Evolutionary conservation across 2,329 filamentous ascomycete species (phyloP).

Genomic region (Aspergillus sojae): DNA sequence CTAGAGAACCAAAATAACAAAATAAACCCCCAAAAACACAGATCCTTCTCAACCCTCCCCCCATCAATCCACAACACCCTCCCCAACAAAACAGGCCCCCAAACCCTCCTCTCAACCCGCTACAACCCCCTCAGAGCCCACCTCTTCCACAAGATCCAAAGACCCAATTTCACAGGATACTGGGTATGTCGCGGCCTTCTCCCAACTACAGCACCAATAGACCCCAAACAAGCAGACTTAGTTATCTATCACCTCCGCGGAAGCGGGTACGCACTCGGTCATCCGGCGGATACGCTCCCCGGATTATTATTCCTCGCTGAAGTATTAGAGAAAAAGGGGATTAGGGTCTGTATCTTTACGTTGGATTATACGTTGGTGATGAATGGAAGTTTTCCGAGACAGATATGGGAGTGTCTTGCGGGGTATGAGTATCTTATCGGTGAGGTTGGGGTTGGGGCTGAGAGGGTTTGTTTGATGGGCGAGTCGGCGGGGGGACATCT

Average conservation of each 20-base stretch:
- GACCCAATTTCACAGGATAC: constrained; percentile 11
- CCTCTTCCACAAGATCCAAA: constrained; percentile 15
- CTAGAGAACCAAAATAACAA: background rate
- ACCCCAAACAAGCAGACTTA: constrained; percentile 16
- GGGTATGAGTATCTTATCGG: constrained; percentile 59
- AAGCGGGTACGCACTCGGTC: constrained; percentile 23
- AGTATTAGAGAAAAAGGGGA: constrained; percentile 48
- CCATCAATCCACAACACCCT: constrained; percentile 11
- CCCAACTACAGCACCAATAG: background rate
- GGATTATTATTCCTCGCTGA: constrained; percentile 23
- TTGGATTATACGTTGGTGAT: constrained; percentile 80
- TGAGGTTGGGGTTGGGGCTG: constrained; percentile 8
- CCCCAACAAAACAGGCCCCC: constrained; percentile 8
- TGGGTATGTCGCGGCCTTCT: constrained; percentile 21
- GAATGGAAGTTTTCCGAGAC: constrained; percentile 70
- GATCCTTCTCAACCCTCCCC: background rate
- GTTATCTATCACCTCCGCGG: constrained; percentile 27
- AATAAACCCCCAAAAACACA: background rate
- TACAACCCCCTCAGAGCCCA: constrained; percentile 14
- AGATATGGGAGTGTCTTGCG: constrained; percentile 68
- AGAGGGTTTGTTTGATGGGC: constrained; percentile 15
- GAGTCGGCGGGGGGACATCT: constrained; percentile 21
- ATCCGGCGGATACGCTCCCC: constrained; percentile 19
- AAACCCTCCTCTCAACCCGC: constrained; percentile 10
- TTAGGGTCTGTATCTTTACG: constrained; percentile 70